These are phyloP conservation scores for Aspergillus flavus DNA, from an alignment of 2,329 filamentous ascomycete species.

Conservation along the genomic window DNA sequence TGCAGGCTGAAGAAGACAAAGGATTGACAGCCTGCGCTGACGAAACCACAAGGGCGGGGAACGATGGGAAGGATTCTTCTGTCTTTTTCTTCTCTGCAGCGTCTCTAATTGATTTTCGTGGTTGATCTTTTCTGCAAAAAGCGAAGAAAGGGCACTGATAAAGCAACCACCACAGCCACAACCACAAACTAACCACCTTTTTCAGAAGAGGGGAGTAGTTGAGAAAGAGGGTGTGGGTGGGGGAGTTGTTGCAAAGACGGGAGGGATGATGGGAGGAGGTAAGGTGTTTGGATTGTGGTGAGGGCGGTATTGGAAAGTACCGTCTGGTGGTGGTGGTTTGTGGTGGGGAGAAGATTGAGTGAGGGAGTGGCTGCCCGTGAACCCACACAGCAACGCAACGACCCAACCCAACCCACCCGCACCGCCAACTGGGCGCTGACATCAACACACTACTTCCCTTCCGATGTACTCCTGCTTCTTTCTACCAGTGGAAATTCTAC, in stretches of 20 bases:
- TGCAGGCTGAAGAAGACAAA: slow-evolving; percentile 26
- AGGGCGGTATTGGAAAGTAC: slow-evolving; percentile 20
- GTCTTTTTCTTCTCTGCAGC: slow-evolving; percentile 1
- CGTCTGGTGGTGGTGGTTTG: slow-evolving; percentile 16
- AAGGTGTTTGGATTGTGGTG: slow-evolving; percentile 13
- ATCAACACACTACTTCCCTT: slow-evolving; percentile 21
- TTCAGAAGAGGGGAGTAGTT: slow-evolving; percentile 12
- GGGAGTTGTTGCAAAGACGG: slow-evolving; percentile 12
- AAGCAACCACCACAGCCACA: slow-evolving; percentile 9
- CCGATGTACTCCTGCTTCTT: not conserved
- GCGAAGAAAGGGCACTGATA: not conserved
- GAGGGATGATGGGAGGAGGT: slow-evolving; percentile 17
- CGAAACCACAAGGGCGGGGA: slow-evolving; percentile 8
- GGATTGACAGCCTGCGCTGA: slow-evolving; percentile 28
- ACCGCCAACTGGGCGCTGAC: slow-evolving; percentile 20
- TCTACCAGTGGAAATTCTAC: not conserved
- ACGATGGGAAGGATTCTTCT: slow-evolving; percentile 7
- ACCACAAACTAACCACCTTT: slow-evolving; percentile 19
- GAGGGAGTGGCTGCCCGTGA: slow-evolving; percentile 22
- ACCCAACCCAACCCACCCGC: slow-evolving; percentile 11
- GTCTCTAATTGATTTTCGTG: slow-evolving; percentile 4
- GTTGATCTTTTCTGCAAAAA: slow-evolving; percentile 5
- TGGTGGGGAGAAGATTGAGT: slow-evolving; percentile 17
- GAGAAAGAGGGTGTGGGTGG: slow-evolving; percentile 4
- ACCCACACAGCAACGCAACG: slow-evolving; percentile 14